Evolutionary conservation across 2,329 filamentous ascomycete species (phyloP).

Genomic region (Boeremia exigua): DNA sequence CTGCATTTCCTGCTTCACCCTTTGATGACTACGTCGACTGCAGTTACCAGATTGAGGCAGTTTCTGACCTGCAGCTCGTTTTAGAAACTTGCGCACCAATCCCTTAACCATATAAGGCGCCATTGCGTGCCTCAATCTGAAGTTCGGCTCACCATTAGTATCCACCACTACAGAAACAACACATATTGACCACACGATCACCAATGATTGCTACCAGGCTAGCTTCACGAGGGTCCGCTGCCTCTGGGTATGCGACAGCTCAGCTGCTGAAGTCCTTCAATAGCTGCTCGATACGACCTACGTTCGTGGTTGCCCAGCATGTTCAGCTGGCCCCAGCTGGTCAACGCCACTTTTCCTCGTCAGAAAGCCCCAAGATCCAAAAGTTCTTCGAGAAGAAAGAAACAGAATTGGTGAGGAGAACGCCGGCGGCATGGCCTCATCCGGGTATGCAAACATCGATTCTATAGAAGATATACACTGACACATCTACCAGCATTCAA

Average conservation of each 20-base stretch:
- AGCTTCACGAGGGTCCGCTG: conserved; percentile 33
- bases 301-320: conserved; percentile 43
- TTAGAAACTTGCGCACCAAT: conserved; percentile 7
- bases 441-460: conserved; percentile 42
- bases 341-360: conserved; percentile 52
- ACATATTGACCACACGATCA: conserved; percentile 17
- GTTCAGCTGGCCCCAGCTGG: conserved; percentile 22
- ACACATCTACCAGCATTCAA: conserved; percentile 63
- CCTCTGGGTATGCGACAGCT: conserved; percentile 46
- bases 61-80: conserved; percentile 11
- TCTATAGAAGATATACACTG: conserved; percentile 2
- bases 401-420: conserved; percentile 53
- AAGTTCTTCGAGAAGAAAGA: conserved; percentile 57
- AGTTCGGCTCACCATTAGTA: conserved; percentile 25
- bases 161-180: conserved; percentile 11
- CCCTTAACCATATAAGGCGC: conserved; percentile 38
- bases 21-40: conserved; percentile 27
- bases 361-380: conserved; percentile 41
- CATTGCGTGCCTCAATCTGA: conserved; percentile 23
- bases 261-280: conserved; percentile 48
- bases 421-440: conserved; percentile 57
- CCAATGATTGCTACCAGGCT: conserved; percentile 39
- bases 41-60: background rate
- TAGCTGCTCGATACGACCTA: conserved; percentile 41
- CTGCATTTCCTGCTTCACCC: conserved; percentile 27